These are phyloP conservation scores for Hanseniaspora gamundiae DNA, from an alignment of 1,139 yeast species.

Conservation along the genomic window DNA sequence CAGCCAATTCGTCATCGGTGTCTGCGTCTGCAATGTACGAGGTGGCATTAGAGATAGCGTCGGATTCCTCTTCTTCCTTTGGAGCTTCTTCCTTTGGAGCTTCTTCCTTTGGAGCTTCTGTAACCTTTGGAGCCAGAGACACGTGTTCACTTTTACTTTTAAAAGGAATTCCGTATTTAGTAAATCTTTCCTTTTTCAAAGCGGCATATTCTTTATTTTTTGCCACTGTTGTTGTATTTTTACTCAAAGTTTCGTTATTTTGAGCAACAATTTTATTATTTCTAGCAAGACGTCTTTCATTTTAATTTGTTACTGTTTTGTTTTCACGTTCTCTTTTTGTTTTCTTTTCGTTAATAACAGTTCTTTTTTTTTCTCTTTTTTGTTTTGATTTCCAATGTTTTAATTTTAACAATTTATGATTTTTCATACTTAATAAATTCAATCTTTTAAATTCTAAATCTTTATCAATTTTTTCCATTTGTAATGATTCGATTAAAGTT, in stretches of 20 bases:
- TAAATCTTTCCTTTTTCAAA: neutral
- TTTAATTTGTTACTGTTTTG: neutral
- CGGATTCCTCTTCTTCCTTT: neutral
- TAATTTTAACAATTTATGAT: constrained; percentile 4
- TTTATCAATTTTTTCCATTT: constrained; percentile 5
- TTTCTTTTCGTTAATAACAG: constrained; percentile 3
- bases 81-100: neutral
- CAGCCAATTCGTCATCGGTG: constrained; percentile 6
- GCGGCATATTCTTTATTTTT: neutral
- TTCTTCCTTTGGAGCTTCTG: constrained; percentile 1
- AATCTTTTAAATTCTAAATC: constrained; percentile 5
- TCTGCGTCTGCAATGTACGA: neutral
- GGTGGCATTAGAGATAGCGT: neutral
- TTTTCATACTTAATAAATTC: neutral
- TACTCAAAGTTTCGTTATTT: neutral
- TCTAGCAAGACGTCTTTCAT: neutral
- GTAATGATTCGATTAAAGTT: constrained; percentile 9
- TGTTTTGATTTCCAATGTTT: constrained; percentile 14
- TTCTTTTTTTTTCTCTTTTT: constrained; percentile 13
- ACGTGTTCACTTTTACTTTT: neutral
- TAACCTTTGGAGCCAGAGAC: neutral
- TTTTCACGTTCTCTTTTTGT: constrained; percentile 3
- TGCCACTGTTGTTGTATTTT: neutral
- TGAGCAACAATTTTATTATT: neutral
- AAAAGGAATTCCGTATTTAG: neutral